Evolutionary conservation across 2,329 filamentous ascomycete species (phyloP).

Genomic region (Diaporthe citriasiana): DNA sequence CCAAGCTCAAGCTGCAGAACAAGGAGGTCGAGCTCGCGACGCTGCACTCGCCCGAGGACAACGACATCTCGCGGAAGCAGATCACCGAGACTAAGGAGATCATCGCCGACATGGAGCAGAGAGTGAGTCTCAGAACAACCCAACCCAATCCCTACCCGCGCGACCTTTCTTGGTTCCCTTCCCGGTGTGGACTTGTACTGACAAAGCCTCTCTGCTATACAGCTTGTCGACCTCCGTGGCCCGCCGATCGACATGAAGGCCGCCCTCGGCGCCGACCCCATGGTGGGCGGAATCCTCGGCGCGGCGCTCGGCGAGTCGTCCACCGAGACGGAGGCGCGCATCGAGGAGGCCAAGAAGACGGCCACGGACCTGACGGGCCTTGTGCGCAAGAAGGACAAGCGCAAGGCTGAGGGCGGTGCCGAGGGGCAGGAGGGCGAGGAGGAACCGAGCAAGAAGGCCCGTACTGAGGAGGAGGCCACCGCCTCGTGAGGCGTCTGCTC

Average conservation of each 20-base stretch:
- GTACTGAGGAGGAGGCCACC: slow-evolving; percentile 48
- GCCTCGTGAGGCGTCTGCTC: neutral
- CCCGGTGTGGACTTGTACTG: neutral
- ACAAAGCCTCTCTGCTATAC: neutral
- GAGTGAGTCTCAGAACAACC: slow-evolving; percentile 63
- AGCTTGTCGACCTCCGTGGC: slow-evolving; percentile 78
- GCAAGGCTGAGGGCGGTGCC: slow-evolving; percentile 56
- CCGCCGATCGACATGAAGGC: slow-evolving; percentile 71
- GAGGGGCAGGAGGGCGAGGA: slow-evolving; percentile 48
- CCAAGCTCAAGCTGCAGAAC: slow-evolving; percentile 77
- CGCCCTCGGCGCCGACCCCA: slow-evolving; percentile 65
- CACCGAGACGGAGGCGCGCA: slow-evolving; percentile 71
- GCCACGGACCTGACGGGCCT: slow-evolving; percentile 82
- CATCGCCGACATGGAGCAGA: slow-evolving; percentile 82
- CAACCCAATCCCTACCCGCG: slow-evolving; percentile 44
- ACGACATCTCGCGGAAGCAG: slow-evolving; percentile 71
- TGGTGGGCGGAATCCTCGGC: slow-evolving; percentile 74
- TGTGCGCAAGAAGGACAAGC: slow-evolving; percentile 75
- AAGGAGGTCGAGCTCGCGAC: slow-evolving; percentile 77
- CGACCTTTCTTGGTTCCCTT: slow-evolving; percentile 12
- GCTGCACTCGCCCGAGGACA: slow-evolving; percentile 75
- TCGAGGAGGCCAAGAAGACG: slow-evolving; percentile 80
- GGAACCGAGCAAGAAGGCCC: slow-evolving; percentile 54
- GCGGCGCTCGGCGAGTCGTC: slow-evolving; percentile 73
- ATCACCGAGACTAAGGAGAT: slow-evolving; percentile 84